A percentile compares a stretch with the other conserved stretches of the same genome.
phyloP scores from a whole-genome alignment of 1,139 yeast genomes.

The Blastobotrys serpentis region DNA sequence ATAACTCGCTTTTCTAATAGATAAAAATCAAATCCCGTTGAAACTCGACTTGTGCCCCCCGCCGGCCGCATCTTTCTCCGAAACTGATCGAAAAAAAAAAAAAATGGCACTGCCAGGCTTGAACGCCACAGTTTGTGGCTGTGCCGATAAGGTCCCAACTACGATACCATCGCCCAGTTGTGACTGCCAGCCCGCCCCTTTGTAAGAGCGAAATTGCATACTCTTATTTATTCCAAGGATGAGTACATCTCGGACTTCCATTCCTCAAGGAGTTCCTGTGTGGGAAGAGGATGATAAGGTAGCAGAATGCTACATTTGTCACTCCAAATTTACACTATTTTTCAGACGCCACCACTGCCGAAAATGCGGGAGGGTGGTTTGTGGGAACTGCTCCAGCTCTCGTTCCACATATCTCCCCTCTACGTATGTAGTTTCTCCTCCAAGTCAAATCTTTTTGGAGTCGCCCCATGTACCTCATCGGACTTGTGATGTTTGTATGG shows the following conservation, averaged over 20 bases:
- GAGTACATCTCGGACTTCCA: slow-evolving; percentile 4
- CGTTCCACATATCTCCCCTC: slow-evolving; percentile 48
- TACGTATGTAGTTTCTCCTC: slow-evolving; percentile 50
- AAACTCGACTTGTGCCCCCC: no score
- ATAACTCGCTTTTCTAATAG: no score
- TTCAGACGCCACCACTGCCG: slow-evolving; percentile 88
- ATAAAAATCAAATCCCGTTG: no score
- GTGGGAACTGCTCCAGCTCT: slow-evolving; percentile 62
- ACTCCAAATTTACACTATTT: slow-evolving; percentile 56
- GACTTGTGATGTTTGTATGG: slow-evolving; percentile 72
- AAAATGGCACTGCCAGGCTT: no score
- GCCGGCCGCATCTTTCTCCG: no score
- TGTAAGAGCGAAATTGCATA: background rate
- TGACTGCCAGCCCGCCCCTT: background rate
- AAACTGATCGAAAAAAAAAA: no score
- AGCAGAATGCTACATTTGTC: slow-evolving; percentile 62
- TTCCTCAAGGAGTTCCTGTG: slow-evolving; percentile 42
- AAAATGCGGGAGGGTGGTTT: slow-evolving; percentile 75
- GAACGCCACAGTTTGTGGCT: no score
- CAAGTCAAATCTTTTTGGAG: slow-evolving; percentile 48
- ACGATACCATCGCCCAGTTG: background rate
- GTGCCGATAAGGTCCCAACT: slow-evolving; percentile 1
- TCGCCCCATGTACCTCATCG: slow-evolving; percentile 53
- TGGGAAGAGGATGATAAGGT: slow-evolving; percentile 83
- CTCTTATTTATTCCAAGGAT: background rate